phyloP scores from a whole-genome alignment of 805 yeast species.

The Myxozyma mucilagina region DNA sequence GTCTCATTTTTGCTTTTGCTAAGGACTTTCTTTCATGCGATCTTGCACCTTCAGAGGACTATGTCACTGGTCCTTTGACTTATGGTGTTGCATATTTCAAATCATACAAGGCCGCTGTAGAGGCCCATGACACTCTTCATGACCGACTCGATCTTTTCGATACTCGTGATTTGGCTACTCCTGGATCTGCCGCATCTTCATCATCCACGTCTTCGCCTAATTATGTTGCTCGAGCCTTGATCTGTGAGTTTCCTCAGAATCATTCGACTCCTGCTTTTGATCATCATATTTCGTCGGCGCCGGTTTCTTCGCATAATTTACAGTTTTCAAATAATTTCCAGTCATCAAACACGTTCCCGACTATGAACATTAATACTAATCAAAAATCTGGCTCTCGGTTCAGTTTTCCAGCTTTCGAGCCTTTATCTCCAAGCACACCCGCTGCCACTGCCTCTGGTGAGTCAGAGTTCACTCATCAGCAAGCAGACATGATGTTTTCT shows the following conservation, averaged over 20 bases:
- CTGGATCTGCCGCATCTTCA: slow-evolving; percentile 12
- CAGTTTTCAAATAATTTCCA: not conserved
- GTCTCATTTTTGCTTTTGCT: slow-evolving; percentile 44
- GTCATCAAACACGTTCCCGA: slow-evolving; percentile 12
- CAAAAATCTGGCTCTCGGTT: slow-evolving; percentile 20
- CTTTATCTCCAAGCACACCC: slow-evolving; percentile 18
- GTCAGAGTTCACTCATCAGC: slow-evolving; percentile 16
- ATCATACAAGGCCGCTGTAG: slow-evolving; percentile 36
- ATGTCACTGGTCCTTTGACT: slow-evolving; percentile 31
- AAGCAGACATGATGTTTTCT: slow-evolving; percentile 15
- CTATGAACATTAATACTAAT: slow-evolving; percentile 7
- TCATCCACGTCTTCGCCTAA: slow-evolving; percentile 22
- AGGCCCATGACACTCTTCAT: slow-evolving; percentile 37
- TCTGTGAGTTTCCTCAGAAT: slow-evolving; percentile 18
- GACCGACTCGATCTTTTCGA: slow-evolving; percentile 36
- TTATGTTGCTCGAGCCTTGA: slow-evolving; percentile 4
- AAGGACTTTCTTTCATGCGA: slow-evolving; percentile 42
- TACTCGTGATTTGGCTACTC: not conserved
- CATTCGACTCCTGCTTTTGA: slow-evolving; percentile 4
- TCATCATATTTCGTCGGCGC: slow-evolving; percentile 11
- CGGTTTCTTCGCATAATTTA: not conserved
- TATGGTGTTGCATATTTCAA: slow-evolving; percentile 39
- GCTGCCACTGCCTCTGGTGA: slow-evolving; percentile 14
- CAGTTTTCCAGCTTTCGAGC: slow-evolving; percentile 23
- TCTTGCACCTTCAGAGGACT: slow-evolving; percentile 35